Conservation (phyloP, 805 yeast species). For the Cyberlindnera japonica region DNA sequence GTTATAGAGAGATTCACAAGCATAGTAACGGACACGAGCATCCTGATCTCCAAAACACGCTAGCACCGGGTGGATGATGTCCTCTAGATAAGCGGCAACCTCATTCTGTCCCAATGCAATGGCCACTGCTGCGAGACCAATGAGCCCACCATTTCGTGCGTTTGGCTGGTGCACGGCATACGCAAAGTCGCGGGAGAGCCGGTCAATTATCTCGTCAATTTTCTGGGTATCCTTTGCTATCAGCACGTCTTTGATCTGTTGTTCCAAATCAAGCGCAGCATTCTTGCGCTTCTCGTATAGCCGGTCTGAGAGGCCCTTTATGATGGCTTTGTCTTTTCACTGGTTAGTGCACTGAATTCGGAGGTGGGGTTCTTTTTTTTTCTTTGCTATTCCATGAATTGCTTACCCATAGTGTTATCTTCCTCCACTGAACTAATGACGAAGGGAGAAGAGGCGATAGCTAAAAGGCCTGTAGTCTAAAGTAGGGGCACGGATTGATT, state of each 20-base stretch:
- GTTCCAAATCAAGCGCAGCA: conserved; percentile 77
- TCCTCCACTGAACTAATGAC: too few relatives aligned
- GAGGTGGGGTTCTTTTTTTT: too few relatives aligned
- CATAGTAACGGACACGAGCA: conserved; percentile 94
- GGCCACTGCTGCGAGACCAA: conserved; percentile 93
- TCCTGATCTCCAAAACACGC: conserved; percentile 97
- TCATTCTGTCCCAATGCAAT: conserved; percentile 86
- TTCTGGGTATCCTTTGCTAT: conserved; percentile 57
- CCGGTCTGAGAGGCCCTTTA: conserved; percentile 67
- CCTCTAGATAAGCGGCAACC: conserved; percentile 77
- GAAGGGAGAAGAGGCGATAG: too few relatives aligned
- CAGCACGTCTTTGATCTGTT: conserved; percentile 65
- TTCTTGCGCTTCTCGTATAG: conserved; percentile 74
- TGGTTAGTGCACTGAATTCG: conserved; percentile 2
- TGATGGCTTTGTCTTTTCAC: conserved; percentile 53
- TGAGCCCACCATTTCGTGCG: conserved; percentile 92
- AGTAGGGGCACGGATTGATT: too few relatives aligned
- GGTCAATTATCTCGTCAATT: conserved; percentile 61
- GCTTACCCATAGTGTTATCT: too few relatives aligned
- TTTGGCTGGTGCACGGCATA: conserved; percentile 81
- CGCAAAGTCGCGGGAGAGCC: conserved; percentile 71
- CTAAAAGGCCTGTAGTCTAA: too few relatives aligned
- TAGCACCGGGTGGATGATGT: conserved; percentile 86
- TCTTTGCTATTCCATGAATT: too few relatives aligned
- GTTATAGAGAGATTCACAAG: conserved; percentile 93